Base-by-base conservation (phyloP, 352 stramenopile genomes). In the Globisporangium radiosum region DNA sequence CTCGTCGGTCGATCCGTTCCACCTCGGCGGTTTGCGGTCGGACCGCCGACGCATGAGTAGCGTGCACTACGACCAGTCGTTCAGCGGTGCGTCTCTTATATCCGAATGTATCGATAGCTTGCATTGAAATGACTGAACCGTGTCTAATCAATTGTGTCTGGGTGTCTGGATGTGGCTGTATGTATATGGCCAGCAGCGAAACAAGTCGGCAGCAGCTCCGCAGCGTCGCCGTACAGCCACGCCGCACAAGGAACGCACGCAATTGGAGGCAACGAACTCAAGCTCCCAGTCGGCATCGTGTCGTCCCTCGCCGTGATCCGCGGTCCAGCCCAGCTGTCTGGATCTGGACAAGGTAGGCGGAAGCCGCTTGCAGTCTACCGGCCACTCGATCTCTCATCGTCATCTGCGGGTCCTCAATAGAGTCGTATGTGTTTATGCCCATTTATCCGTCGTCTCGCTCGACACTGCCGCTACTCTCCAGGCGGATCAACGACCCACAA, bases 31-130 rank as follows among this genome's bases (percentile, higher is more conserved):
- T 5, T 49, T 79, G n/a, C 70, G 74, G 0, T 78, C 69, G 2
- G 74, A 83, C 19, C 69, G 77, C 40, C 62, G 80, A 13, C 63
- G 76, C 0, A 58, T 86, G 45, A 74, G 57, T 48, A 86, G 71
- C 36, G 68, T 86, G 14, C 79, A 85, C 44, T 89, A 85, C 51
- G 79, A 89, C 36, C 70, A 76, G 15, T 59, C 71, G 7, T 56
- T 75, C 47, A 75, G 51, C 51, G 64, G 70, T 82, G 53, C 48
- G 59, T 64, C 10, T 45, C 33, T 11, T 45, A 36, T 7, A 10
- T 36, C 33, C 7, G 15, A 5, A 54, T 37, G 1, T 9, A 8
- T 19, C 11, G 42, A 38, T 39, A 13, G 17, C 36, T 43, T 40
- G 4, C 17, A 33, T 33, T 9, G 19, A 49, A 11, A n/a, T 54